These are phyloP conservation scores for Hebeloma cylindrosporum DNA, from an alignment of 768 basidiomycete genomes.

Conservation along the genomic window DNA sequence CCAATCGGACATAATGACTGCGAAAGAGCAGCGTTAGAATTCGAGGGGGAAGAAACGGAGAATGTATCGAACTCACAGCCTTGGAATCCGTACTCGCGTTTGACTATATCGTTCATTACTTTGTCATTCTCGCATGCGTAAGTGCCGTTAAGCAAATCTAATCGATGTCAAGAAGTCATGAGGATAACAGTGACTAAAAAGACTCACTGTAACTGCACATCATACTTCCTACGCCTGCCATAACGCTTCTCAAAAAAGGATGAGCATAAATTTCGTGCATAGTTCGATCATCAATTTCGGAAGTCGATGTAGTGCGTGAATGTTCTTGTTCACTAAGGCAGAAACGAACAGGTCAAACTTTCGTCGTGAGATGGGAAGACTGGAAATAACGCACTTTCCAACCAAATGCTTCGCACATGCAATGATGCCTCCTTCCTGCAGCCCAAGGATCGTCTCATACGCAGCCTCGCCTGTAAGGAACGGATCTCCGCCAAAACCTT, in stretches of 20 bases:
- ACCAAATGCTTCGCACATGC: constrained; percentile 86
- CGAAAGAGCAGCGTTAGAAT: not conserved
- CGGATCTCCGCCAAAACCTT: constrained; percentile 93
- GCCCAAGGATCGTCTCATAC: constrained; percentile 79
- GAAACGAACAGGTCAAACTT: not conserved
- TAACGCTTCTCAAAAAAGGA: constrained; percentile 67
- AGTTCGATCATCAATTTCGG: constrained; percentile 79
- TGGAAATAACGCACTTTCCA: constrained; percentile 53
- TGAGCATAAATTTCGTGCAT: constrained; percentile 74
- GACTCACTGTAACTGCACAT: constrained; percentile 77
- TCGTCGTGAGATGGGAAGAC: not conserved
- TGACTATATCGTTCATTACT: constrained; percentile 71
- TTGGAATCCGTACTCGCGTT: constrained; percentile 75
- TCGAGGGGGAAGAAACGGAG: not conserved
- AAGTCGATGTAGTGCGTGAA: constrained; percentile 51
- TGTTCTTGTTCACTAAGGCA: constrained; percentile 65
- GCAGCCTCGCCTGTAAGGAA: constrained; percentile 78
- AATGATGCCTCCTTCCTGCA: constrained; percentile 79
- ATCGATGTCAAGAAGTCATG: not conserved
- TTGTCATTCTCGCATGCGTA: constrained; percentile 78
- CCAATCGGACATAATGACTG: constrained; percentile 78
- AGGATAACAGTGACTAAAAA: not conserved
- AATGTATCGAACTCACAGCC: constrained; percentile 49
- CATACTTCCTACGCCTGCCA: constrained; percentile 70
- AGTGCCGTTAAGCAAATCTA: constrained; percentile 67